Evolutionary conservation across 371 early-diverging fungal species (phyloP), one percentile per base, ranked within the genome.

Genomic region (Syncephalis plumigaleata): DNA sequence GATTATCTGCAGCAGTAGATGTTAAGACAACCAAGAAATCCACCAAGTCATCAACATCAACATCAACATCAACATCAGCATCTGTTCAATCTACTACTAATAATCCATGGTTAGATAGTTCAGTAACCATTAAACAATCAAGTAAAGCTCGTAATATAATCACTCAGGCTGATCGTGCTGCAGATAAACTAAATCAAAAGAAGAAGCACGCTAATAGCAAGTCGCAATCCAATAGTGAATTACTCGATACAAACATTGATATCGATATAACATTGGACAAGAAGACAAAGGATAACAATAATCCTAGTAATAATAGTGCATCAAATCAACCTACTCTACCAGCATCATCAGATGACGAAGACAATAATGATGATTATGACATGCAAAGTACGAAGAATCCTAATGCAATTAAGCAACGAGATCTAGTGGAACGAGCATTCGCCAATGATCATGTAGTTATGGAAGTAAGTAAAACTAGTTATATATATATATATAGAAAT

Each of bases 371-470:
- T 26, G 58, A 55, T 4, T 49, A 53, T 26, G 52, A 51, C 38
- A 44, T 39, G 24, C 62, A 50, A 37, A 43, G 26, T 20, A 36
- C 50, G 27, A 64, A 68, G 46, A 64, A 65, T 24, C 54, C 64
- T 16, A 53, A 66, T n/a, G 66, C 73, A 1, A 80, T 93, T 24
- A 68, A 73, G 1, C 86, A 85, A 54, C 70, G 76, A 18, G 88
- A 91, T n/a, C 63, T 95, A 38, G 85, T 93, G 18, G 79, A 81
- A 47, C 74, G 86, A 51, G 96, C 92, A 2, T 95, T 95, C 72
- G 90, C 92, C 9, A 77, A 87, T 46, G 92, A 95, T 53, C 73
- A 90, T 51, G 81, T 90, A 17, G 75, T 81, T 4, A 76, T 31
- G 31, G 31, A 31, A 11, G 31, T 31, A 31, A 31, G 4, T 31